These are phyloP conservation scores for Hawksworthiomyces lignivorus DNA, from an alignment of 2,329 filamentous ascomycete species.

Conservation along the genomic window DNA sequence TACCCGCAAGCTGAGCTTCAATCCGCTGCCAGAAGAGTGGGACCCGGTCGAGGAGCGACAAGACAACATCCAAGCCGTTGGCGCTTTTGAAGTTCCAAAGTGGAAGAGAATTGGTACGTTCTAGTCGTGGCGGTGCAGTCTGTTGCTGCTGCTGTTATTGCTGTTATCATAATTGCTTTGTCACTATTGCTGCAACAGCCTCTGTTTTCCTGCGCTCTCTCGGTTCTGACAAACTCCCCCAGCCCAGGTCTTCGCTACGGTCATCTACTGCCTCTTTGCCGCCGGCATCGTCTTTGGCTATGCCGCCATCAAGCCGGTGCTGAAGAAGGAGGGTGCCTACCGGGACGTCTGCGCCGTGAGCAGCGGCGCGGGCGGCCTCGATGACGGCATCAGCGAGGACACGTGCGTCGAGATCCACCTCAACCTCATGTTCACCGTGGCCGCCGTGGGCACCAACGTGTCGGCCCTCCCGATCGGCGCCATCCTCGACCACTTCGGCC, in stretches of 20 bases:
- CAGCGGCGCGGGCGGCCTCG: conserved; percentile 14
- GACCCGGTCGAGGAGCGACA: conserved; percentile 32
- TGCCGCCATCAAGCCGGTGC: conserved; percentile 73
- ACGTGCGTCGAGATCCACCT: conserved; percentile 54
- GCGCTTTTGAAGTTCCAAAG: conserved; percentile 45
- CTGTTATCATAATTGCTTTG: too few relatives aligned
- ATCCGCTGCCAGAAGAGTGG: conserved; percentile 46
- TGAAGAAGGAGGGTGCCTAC: conserved; percentile 68
- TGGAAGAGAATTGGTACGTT: conserved; percentile 47
- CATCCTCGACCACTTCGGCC: conserved; percentile 75
- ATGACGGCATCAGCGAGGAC: conserved; percentile 23
- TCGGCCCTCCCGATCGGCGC: conserved; percentile 79
- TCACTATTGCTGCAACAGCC: too few relatives aligned
- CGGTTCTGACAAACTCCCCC: not conserved
- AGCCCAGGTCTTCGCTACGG: conserved; percentile 32
- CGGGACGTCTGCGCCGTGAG: conserved; percentile 45
- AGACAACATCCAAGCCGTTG: conserved; percentile 38
- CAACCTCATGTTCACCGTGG: conserved; percentile 89
- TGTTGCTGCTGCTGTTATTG: not conserved
- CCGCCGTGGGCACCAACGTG: conserved; percentile 81
- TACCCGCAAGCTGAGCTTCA: conserved; percentile 44
- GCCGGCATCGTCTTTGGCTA: conserved; percentile 80
- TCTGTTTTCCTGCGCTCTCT: not conserved
- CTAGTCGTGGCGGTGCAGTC: not conserved
- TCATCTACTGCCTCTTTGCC: conserved; percentile 45